Conservation (phyloP, 768 basidiomycete genomes). For the Termitomyces sp. region DNA sequence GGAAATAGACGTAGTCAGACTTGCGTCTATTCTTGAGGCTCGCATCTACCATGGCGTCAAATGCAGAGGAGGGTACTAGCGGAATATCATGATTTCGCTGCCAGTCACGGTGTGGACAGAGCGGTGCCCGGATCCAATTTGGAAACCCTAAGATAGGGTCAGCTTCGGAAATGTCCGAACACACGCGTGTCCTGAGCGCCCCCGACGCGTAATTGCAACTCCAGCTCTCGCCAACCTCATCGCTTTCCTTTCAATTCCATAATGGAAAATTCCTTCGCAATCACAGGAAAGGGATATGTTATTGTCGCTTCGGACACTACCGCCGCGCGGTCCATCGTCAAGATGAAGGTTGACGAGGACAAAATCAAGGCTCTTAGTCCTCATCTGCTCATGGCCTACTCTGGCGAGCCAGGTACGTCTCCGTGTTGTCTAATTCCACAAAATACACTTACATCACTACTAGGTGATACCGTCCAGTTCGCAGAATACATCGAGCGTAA, state of each 20-base stretch:
- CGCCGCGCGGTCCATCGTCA: constrained; percentile 88
- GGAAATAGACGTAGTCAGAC: constrained; percentile 55
- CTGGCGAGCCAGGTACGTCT: constrained; percentile 82
- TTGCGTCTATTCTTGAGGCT: constrained; percentile 38
- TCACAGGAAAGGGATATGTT: constrained; percentile 92
- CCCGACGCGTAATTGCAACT: constrained; percentile 20
- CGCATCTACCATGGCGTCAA: constrained; percentile 1
- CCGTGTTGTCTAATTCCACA: neutral
- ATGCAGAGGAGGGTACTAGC: too few relatives aligned
- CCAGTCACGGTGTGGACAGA: too few relatives aligned
- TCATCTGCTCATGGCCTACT: constrained; percentile 92
- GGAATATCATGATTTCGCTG: neutral
- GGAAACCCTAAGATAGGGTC: constrained; percentile 16
- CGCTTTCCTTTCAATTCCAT: constrained; percentile 2
- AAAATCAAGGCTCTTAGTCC: constrained; percentile 92
- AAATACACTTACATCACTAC: neutral
- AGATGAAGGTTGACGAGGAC: constrained; percentile 97
- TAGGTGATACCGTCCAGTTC: constrained; percentile 95
- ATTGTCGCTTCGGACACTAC: constrained; percentile 91
- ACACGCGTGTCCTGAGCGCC: constrained; percentile 13
- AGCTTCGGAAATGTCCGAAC: constrained; percentile 17
- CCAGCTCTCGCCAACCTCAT: neutral
- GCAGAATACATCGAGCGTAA: constrained; percentile 96
- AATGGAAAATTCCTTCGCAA: constrained; percentile 91
- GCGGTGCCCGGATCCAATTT: neutral